A percentile compares a stretch with the other conserved stretches of the same genome.
Conservation (phyloP, 1,284 basidiomycete genomes). For the Cryptococcus hybrid region DNA sequence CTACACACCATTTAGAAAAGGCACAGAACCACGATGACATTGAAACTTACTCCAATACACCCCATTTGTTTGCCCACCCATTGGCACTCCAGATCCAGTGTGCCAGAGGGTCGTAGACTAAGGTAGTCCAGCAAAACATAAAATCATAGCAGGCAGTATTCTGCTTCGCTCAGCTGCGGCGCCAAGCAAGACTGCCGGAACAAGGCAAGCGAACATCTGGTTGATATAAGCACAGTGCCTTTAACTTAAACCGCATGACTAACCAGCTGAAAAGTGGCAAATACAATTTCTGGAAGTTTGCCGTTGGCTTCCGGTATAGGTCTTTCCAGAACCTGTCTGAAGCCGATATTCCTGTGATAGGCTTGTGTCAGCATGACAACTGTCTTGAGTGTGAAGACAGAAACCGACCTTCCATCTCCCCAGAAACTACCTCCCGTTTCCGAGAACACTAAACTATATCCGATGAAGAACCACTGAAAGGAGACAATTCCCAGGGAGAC, state of each 20-base stretch:
- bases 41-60: conserved; percentile 69
- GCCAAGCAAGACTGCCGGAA: conserved; percentile 56
- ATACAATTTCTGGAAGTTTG: conserved; percentile 58
- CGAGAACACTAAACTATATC: conserved; percentile 79
- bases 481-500: conserved; percentile 69
- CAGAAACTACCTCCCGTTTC: conserved; percentile 62
- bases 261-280: conserved; percentile 78
- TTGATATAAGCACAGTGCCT: not conserved
- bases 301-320: conserved; percentile 66
- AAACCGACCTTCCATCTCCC: conserved; percentile 56
- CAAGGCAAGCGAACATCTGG: conserved; percentile 51
- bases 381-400: not conserved
- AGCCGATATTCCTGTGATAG: conserved; percentile 51
- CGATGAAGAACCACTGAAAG: conserved; percentile 88
- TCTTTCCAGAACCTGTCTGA: conserved; percentile 66
- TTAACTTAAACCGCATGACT: conserved; percentile 52
- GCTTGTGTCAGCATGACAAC: not conserved
- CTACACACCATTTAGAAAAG: conserved; percentile 1
- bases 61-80: conserved; percentile 89
- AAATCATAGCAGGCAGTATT: conserved; percentile 83
- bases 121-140: conserved; percentile 70
- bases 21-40: not conserved
- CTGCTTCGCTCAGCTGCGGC: conserved; percentile 83
- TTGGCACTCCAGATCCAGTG: conserved; percentile 72
- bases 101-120: conserved; percentile 69